phyloP scores from a whole-genome alignment of 1,284 basidiomycete genomes.

The Ustilago sp. region DNA sequence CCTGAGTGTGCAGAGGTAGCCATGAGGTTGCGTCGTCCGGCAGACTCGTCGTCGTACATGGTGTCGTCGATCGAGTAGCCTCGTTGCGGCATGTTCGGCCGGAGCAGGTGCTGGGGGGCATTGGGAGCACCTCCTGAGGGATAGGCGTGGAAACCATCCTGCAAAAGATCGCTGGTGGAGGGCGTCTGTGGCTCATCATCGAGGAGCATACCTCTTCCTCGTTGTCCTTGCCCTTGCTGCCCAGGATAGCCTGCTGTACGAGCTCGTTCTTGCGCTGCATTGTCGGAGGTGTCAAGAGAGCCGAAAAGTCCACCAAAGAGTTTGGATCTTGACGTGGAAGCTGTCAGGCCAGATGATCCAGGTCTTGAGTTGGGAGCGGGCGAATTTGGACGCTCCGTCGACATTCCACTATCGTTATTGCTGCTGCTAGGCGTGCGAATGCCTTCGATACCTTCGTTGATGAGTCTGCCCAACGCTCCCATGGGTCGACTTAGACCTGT shows the following conservation, averaged over 20 bases:
- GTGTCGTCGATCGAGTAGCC: constrained; percentile 51
- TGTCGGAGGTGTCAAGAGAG: constrained; percentile 31
- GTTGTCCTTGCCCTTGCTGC: constrained; percentile 20
- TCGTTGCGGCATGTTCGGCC: constrained; percentile 42
- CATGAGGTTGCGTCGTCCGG: constrained; percentile 43
- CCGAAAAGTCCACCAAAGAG: constrained; percentile 51
- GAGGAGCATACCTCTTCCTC: constrained; percentile 16
- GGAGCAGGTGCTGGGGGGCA: constrained; percentile 41
- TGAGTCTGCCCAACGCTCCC: constrained; percentile 63
- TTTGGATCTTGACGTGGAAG: constrained; percentile 45
- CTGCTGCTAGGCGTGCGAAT: constrained; percentile 53
- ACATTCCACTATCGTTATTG: constrained; percentile 45
- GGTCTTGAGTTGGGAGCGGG: constrained; percentile 17
- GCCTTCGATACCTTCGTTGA: constrained; percentile 66
- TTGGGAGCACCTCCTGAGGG: constrained; percentile 35
- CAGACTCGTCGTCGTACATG: constrained; percentile 49
- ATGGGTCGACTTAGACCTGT: constrained; percentile 61
- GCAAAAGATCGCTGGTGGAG: constrained; percentile 35
- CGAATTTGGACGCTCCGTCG: constrained; percentile 44
- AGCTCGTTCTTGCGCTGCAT: constrained; percentile 13
- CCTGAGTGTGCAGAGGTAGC: constrained; percentile 13
- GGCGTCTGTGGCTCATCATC: constrained; percentile 54
- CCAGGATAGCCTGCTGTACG: constrained; percentile 19
- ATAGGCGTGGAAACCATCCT: constrained; percentile 47
- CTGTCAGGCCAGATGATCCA: constrained; percentile 17